Conservation (phyloP, 805 yeast genomes). For the Candida ortonii region DNA sequence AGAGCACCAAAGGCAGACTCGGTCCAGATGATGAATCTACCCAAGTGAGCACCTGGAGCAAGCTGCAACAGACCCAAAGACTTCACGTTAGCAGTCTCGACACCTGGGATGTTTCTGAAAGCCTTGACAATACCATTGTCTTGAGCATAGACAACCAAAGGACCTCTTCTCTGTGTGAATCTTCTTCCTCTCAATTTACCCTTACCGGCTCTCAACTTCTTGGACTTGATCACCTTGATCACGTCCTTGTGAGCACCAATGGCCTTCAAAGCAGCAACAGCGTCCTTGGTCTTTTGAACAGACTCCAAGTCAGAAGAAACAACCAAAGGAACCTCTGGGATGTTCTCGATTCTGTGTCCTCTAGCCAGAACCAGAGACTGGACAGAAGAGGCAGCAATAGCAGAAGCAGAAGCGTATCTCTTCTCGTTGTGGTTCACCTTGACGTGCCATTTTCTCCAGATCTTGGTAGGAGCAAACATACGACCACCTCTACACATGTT, state of each 20-base stretch:
- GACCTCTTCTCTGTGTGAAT: slow-evolving; percentile 99
- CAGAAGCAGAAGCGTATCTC: slow-evolving; percentile 99
- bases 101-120: slow-evolving; percentile 99
- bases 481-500: slow-evolving; percentile 99
- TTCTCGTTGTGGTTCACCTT: slow-evolving; percentile 99
- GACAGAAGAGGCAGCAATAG: slow-evolving; percentile 98
- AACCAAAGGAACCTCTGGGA: slow-evolving; percentile 98
- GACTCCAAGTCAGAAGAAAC: slow-evolving; percentile 91
- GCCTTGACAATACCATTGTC: slow-evolving; percentile 98
- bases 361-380: slow-evolving; percentile 98
- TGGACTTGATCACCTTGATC: slow-evolving; percentile 96
- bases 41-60: slow-evolving; percentile 99
- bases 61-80: slow-evolving; percentile 94
- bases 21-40: slow-evolving; percentile 99
- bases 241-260: slow-evolving; percentile 99
- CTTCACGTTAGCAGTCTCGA: slow-evolving; percentile 90
- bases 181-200: slow-evolving; percentile 99
- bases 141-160: slow-evolving; percentile 95
- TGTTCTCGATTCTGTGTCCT: slow-evolving; percentile 99
- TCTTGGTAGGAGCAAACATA: slow-evolving; percentile 99
- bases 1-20: slow-evolving; percentile 96
- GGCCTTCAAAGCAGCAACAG: slow-evolving; percentile 96
- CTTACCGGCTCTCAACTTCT: slow-evolving; percentile 99
- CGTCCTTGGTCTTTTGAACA: slow-evolving; percentile 95
- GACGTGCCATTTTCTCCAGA: slow-evolving; percentile 99